A percentile compares a stretch with the other conserved stretches of the same genome.
phyloP scores from a whole-genome alignment of 139 green algal species.

The Chlamydomonas schloesseri region DNA sequence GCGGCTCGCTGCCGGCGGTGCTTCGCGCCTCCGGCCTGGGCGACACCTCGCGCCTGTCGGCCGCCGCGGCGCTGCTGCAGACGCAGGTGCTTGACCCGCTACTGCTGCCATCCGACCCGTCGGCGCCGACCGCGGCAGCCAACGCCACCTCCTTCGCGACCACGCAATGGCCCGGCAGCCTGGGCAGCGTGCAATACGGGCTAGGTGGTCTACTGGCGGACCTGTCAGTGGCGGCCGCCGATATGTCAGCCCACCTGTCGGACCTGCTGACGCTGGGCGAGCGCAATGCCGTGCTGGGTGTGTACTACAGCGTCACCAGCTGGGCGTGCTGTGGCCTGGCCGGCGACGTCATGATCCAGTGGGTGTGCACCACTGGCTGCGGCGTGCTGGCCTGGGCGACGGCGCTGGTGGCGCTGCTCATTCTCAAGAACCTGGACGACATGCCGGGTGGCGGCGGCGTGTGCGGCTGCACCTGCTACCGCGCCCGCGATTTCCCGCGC shows the following conservation, averaged over 20 bases:
- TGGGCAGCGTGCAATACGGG: background rate
- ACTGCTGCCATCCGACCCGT: background rate
- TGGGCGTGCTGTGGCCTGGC: slow-evolving; percentile 24
- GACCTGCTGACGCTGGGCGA: background rate
- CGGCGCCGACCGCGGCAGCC: no score
- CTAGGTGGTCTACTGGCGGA: background rate
- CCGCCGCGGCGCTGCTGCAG: background rate
- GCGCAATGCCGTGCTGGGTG: background rate
- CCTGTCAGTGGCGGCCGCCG: background rate
- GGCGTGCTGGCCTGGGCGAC: slow-evolving; percentile 19
- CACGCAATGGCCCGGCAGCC: slow-evolving; percentile 6
- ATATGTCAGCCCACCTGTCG: background rate
- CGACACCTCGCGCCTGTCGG: background rate
- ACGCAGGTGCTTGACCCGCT: background rate
- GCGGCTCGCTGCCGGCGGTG: background rate
- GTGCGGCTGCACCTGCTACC: slow-evolving; percentile 26
- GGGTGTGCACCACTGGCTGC: slow-evolving; percentile 18
- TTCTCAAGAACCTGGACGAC: slow-evolving; percentile 29
- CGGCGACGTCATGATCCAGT: background rate
- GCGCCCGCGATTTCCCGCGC: background rate
- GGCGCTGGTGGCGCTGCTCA: background rate
- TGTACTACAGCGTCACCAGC: background rate
- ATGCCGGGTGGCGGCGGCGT: background rate
- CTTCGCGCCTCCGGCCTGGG: slow-evolving; percentile 21
- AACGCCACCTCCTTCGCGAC: no score